A percentile compares a stretch with the other conserved stretches of the same genome.
These are phyloP conservation scores for Mucor racemosus DNA, from an alignment of 371 early-diverging fungal genomes.

Conservation along the genomic window DNA sequence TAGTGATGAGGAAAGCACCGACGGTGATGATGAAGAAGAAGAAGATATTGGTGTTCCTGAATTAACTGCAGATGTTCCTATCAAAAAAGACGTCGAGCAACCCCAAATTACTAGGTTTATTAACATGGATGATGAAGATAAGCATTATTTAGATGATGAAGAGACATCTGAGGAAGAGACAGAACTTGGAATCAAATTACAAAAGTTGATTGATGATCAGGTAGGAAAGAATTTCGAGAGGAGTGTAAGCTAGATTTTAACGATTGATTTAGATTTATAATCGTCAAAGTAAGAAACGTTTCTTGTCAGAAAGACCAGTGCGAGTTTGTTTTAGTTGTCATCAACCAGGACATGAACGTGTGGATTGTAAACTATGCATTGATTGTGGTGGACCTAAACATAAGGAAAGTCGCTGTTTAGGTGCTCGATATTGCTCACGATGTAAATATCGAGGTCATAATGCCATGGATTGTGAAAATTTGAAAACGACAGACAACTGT, in stretches of 20 bases:
- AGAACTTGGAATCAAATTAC: constrained; percentile 16
- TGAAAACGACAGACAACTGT: not conserved
- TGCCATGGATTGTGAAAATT: constrained; percentile 10
- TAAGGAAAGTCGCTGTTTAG: not conserved
- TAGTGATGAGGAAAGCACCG: not conserved
- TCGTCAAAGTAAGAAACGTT: constrained; percentile 7
- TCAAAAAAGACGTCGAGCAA: not conserved
- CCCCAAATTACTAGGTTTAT: constrained; percentile 20
- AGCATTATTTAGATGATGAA: constrained; percentile 23
- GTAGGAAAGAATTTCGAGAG: not conserved
- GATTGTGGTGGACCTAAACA: constrained; percentile 22
- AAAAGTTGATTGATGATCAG: constrained; percentile 25
- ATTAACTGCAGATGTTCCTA: not conserved
- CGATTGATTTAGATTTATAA: not conserved
- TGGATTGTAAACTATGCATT: constrained; percentile 15
- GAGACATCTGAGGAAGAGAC: constrained; percentile 24
- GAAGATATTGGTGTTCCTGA: not conserved
- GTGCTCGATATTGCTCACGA: constrained; percentile 12
- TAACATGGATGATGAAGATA: constrained; percentile 16
- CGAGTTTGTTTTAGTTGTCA: constrained; percentile 19
- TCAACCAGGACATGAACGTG: constrained; percentile 17
- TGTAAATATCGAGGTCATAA: constrained; percentile 27
- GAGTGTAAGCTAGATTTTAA: not conserved
- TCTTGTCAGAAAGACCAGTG: not conserved
- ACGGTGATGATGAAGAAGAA: constrained; percentile 1